Percentiles rank a stretch among this genome's conserved stretches.
These are phyloP conservation scores for Mucor lusitanicus DNA, from an alignment of 371 early-diverging fungal genomes.

Conservation along the genomic window DNA sequence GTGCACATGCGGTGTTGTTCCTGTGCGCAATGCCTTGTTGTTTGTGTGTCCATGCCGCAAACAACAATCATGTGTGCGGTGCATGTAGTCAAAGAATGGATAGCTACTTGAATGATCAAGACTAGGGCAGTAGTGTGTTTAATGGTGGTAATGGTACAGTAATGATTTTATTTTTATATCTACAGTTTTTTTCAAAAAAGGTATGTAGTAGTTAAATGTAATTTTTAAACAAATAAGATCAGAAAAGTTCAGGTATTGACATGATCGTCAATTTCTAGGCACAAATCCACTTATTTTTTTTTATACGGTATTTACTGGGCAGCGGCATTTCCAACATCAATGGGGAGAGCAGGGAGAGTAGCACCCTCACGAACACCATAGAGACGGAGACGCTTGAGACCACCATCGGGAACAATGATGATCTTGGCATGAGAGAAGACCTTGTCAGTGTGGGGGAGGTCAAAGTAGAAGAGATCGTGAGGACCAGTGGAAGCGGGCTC, in stretches of 20 bases:
- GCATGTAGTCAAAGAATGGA: not conserved
- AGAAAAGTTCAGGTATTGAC: not conserved
- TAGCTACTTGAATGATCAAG: not conserved
- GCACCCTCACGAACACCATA: conserved; percentile 47
- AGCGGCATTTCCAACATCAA: conserved; percentile 26
- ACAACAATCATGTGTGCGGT: not conserved
- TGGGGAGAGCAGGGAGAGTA: conserved; percentile 35
- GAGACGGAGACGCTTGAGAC: conserved; percentile 73
- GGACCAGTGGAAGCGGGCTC: conserved; percentile 50
- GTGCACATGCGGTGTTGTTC: not conserved
- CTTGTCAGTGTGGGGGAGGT: conserved; percentile 51
- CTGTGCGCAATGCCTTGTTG: too few species aligned
- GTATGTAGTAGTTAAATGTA: conserved; percentile 2
- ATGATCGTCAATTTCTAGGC: not conserved
- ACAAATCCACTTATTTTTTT: not conserved
- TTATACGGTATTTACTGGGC: conserved; percentile 1
- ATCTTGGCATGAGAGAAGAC: conserved; percentile 68
- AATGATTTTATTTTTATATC: not conserved
- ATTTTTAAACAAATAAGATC: conserved; percentile 1
- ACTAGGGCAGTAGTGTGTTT: not conserved
- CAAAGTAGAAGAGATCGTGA: conserved; percentile 72
- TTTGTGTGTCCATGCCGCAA: too few species aligned
- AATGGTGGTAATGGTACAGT: conserved; percentile 1
- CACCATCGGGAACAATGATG: conserved; percentile 77
- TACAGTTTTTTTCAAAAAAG: conserved; percentile 2